Base-by-base conservation (phyloP, 352 stramenopile species). In the Phytophthora ramorum region DNA sequence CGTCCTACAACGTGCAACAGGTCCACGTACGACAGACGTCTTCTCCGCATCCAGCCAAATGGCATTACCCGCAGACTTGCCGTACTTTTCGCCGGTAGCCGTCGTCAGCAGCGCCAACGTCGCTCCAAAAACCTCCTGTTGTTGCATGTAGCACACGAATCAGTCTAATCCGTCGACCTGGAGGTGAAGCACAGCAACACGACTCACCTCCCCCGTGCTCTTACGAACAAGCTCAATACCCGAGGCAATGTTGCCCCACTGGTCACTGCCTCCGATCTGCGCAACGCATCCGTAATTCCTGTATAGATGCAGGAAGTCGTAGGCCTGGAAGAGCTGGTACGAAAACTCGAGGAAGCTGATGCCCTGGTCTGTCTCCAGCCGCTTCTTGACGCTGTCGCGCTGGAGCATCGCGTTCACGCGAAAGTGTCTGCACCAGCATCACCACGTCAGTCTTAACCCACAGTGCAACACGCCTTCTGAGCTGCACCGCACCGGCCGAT, bases 291-390 rank as follows among this genome's bases (percentile, higher is more conserved):
- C 79, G 61, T 98, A 80, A n/a, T 93, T 69, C 48, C 87, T 74
- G 76, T 93, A 93, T 12, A 99, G 75, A 69, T 99, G 95, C 55
- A 99, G 70, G 77, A 99, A 99, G 73, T 99, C 98, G 69, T 99
- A 99, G 7, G 98, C 97, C 80, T 99, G 98, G 61, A 99, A 95
- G 63, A 99, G 93, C 86, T 99, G 98, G 83, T 99, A 99, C 66
- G 98, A 99, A 69, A 99, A 99, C 86, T 99, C 98, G 56, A 99
- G 91, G 80, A 99, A 99, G 60, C 89, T 98, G 75, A 99, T 95
- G 45, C 93, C 93, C 24, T 97, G 91, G 66, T 99, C 97, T 35
- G 92, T 90, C 43, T 92, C 79, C 26, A 99, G 81, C 14, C 98
- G 89, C 76, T 98, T 93, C 73, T 98, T 98, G 10, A 99, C 98